Evolutionary conservation across 805 yeast species (phyloP), one percentile per base, ranked within the genome.

Genomic region (Cyberlindnera misumaiensis): DNA sequence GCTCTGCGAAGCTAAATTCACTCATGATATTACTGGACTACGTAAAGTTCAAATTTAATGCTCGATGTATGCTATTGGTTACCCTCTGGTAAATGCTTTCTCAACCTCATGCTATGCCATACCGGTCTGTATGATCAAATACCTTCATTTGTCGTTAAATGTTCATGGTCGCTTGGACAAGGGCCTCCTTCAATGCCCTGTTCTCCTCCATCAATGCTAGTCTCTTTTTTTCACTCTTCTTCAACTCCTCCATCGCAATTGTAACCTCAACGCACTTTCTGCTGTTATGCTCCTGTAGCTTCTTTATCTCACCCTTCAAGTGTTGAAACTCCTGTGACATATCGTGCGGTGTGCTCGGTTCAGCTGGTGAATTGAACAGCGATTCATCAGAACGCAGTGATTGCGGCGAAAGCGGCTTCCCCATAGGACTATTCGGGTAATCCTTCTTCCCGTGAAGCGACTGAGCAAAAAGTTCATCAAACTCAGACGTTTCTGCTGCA

Each of bases 151-250:
- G 32, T 20, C 8, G 24, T 20, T 27, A 35, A 11, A 39, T 24
- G 29, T 53, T 44, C 29, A 55, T 42, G 17, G 51, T 42, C 33
- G 51, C 41, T 32, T 49, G 48, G 16, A 43, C 36, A 29, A 60
- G 40, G 25, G 50, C 43, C 41, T 48, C 51, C 37, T 56, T 61
- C 45, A 65, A 48, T n/a, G 54, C 49, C 44, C 60, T 60, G 41
- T 65, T 65, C 39, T 65, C 69, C 29, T 55, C 47, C 45, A 61
- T 43, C 18, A 65, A 42, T 32, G 55, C 58, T 3, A 65, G 55
- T 50, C 69, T 59, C 44, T 54, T 56, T 35, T 49, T 45, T 46
- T 65, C 70, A 34, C 65, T 62, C 34, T 58, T 62, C 39, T 58
- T 63, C 36, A 64, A 44, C 32, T 56, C 59, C 29, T 41, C 42